Conservation (phyloP, 2,329 filamentous ascomycete genomes). For the Colletotrichum sansevieriae region DNA sequence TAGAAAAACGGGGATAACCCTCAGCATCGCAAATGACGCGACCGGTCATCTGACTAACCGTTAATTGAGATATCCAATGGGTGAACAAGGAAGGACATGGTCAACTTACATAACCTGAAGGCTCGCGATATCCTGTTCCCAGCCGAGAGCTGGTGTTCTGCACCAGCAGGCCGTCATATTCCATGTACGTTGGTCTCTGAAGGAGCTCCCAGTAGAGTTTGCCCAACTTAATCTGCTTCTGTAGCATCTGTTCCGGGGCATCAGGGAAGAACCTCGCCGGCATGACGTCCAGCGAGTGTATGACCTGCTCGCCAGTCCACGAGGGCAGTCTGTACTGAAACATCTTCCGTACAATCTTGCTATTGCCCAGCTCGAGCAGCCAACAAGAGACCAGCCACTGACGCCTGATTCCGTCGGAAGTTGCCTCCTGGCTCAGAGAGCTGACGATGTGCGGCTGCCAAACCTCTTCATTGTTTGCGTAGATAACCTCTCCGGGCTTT, state of each 20-base stretch:
- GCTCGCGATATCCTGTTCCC: conserved; percentile 42
- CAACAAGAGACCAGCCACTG: conserved; percentile 53
- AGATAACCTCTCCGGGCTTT: conserved; percentile 60
- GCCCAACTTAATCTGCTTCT: conserved; percentile 57
- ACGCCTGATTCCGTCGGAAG: conserved; percentile 1
- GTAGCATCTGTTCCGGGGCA: conserved; percentile 50
- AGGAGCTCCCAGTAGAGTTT: conserved; percentile 62
- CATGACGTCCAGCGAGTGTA: conserved; percentile 56
- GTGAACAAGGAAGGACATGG: too few relatives aligned
- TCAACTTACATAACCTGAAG: conserved; percentile 48
- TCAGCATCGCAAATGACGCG: conserved; percentile 59
- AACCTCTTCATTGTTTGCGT: conserved; percentile 54
- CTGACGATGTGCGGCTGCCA: conserved; percentile 60
- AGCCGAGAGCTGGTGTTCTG: conserved; percentile 45
- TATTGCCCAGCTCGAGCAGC: conserved; percentile 54
- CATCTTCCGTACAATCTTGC: conserved; percentile 54
- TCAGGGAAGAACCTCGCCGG: conserved; percentile 59
- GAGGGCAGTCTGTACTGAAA: conserved; percentile 51
- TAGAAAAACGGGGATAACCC: conserved; percentile 54
- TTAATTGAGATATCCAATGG: conserved; percentile 12
- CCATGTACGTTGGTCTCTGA: conserved; percentile 60
- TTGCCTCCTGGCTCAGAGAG: conserved; percentile 44
- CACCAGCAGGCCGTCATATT: conserved; percentile 59
- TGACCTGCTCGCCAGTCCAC: conserved; percentile 60
- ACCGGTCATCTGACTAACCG: conserved; percentile 49